Base-by-base conservation (phyloP, 106 monocot genomes). In the Agapanthus africanus region DNA sequence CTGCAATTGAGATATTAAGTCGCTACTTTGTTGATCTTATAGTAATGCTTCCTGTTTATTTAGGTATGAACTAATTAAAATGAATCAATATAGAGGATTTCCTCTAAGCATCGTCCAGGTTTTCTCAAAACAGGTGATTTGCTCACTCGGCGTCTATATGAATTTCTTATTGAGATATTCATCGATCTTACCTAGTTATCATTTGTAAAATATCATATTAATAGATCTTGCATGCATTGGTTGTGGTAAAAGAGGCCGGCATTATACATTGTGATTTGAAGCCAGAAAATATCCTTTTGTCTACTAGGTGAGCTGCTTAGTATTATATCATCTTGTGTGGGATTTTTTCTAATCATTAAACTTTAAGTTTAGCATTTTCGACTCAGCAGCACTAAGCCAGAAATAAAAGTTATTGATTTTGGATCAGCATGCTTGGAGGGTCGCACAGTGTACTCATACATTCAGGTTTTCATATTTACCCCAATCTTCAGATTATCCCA, bases 211-310 rank as follows among this genome's bases (percentile, higher is more conserved):
- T 51, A 25, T 47, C 27, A 71, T 47, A 21, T 71, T 37, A 37
- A 42, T 73, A 99, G 99, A 99, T 99, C 30, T 74, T 99, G 76
- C 72, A 81, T 68, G 90, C 90, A 44, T 72, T 99, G 80, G 69
- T 90, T 71, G 63, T 93, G 70, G 79, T 93, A 85, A 99, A 99
- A 74, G 87, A 93, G 70, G 87, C 90, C 65, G 87, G 85, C 8
- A 81, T 99, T 6, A 99, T 99, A 81, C 99, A 99, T 72, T 99
- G 99, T 87, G 99, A 99, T 85, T 62, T 99, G 59, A 99, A 99
- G 59, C 99, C 99, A 30, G 99, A 99, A 81, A 99, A 99, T 63
- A 90, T 99, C 65, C 93, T 99, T 33, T 70, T 99, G 26, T 81
- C 82, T 61, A 66, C 82, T 66, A 87, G 79, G 99, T 90, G 59